Base-by-base conservation (phyloP, 257 asterid genomes). In the Osmanthus fragrans region DNA sequence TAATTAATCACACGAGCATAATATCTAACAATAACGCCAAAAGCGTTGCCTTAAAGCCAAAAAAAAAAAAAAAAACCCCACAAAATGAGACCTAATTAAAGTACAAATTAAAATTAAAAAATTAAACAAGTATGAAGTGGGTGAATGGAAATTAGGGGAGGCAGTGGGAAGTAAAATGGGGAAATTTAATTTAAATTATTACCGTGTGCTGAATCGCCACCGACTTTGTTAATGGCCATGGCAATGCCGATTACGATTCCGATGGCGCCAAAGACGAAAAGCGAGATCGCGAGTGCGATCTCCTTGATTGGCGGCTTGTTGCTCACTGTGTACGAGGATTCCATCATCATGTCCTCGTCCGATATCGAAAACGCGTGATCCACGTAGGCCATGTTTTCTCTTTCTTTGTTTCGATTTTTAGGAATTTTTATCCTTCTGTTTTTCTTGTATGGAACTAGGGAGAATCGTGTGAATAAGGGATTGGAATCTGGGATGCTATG, bases 151-250 rank as follows among this genome's bases (percentile, higher is more conserved):
- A 39, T 8, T 8, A 9, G 9, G 12, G 47, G 15, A 9, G 15
- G 47, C 13, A 10, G 47, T 15, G 3, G 13, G 47, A 39, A 39
- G 47, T 39, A 39, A 39, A 63, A 21, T 23, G 4, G 30, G 25
- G 56, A 29, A 70, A 51, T 47, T 66, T 42, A 34, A 56, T 11
- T 40, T 49, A 25, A n/a, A 21, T 21, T 16, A 34, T 10, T 83
- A 94, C 99, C 99, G 86, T 96, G 99, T 80, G 99, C 90, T 32
- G 89, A 86, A 83, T 96, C 99, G 64, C 99, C 99, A 70, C 98
- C 99, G 84, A 96, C 90, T 80, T 76, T 51, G 83, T 93, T 90
- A 83, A 81, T 88, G 67, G 99, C 97, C 99, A 96, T 96, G 85
- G 81, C 19, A 81, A 88, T 13, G 40, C 98, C 98, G 63, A 92